Evolutionary conservation across 2,329 filamentous ascomycete species (phyloP).

Genomic region (Helotiales sp.): DNA sequence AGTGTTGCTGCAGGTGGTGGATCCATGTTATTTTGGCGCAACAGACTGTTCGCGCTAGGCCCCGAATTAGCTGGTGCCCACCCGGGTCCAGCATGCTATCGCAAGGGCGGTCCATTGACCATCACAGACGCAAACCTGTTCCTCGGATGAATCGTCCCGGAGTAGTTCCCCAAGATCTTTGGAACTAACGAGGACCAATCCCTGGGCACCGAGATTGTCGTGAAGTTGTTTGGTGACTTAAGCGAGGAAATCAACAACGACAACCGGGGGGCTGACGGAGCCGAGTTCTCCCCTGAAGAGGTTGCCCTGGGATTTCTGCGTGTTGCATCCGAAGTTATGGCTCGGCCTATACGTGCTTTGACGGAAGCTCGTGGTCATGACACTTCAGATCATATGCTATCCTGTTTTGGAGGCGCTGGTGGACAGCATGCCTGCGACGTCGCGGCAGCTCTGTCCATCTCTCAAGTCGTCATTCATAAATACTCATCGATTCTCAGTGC

Average conservation of each 20-base stretch:
- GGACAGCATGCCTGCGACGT: constrained; percentile 88
- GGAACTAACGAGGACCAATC: constrained; percentile 84
- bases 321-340: constrained; percentile 93
- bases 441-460: constrained; percentile 79
- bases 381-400: constrained; percentile 82
- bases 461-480: constrained; percentile 82
- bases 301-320: constrained; percentile 68
- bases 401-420: constrained; percentile 89
- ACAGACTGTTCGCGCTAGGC: constrained; percentile 72
- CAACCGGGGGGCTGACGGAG: constrained; percentile 49
- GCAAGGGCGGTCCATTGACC: constrained; percentile 85
- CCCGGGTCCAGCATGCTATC: constrained; percentile 86
- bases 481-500: constrained; percentile 89
- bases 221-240: constrained; percentile 74
- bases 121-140: constrained; percentile 92
- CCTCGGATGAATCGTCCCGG: constrained; percentile 79
- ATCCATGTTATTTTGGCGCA: constrained; percentile 65
- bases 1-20: constrained; percentile 45
- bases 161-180: constrained; percentile 94
- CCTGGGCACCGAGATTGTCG: constrained; percentile 75
- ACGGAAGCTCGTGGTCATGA: constrained; percentile 92
- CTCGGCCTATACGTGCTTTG: constrained; percentile 82
- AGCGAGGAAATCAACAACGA: constrained; percentile 79
- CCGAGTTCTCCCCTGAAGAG: constrained; percentile 69
- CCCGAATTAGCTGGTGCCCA: constrained; percentile 75